phyloP scores from a whole-genome alignment of 768 basidiomycete genomes.

The Naganishia randhawae region DNA sequence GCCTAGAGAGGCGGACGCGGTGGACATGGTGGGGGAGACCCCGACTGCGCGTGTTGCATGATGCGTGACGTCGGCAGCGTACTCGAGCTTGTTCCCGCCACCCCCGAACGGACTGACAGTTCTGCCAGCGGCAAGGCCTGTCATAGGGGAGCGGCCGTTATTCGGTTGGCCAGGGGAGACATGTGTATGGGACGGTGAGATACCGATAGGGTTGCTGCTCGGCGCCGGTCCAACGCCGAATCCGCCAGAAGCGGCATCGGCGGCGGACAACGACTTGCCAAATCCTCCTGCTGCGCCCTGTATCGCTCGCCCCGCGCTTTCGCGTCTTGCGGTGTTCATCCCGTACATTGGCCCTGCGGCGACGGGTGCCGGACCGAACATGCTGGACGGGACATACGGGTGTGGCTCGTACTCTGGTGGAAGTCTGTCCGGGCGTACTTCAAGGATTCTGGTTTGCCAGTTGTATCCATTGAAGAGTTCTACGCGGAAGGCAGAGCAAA shows the following conservation, averaged over 20 bases:
- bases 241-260: neutral
- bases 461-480: slow-evolving; percentile 94
- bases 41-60: neutral
- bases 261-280: neutral
- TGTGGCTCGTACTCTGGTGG: slow-evolving; percentile 61
- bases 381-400: slow-evolving; percentile 26
- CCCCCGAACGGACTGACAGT: slow-evolving; percentile 6
- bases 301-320: neutral
- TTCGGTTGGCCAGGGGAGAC: neutral
- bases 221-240: slow-evolving; percentile 3
- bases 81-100: neutral
- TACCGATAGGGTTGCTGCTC: neutral
- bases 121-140: neutral
- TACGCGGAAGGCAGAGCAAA: too few relatives aligned
- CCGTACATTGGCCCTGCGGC: neutral
- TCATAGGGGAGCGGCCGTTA: neutral
- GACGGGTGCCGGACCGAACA: neutral
- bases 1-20: neutral
- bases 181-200: neutral
- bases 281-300: neutral
- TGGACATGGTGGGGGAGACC: neutral
- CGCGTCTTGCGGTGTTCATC: neutral
- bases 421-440: slow-evolving; percentile 83
- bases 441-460: slow-evolving; percentile 91
- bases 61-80: neutral